phyloP scores from a whole-genome alignment of 2,329 filamentous ascomycete genomes.

The Beauveria pseudobassiana region DNA sequence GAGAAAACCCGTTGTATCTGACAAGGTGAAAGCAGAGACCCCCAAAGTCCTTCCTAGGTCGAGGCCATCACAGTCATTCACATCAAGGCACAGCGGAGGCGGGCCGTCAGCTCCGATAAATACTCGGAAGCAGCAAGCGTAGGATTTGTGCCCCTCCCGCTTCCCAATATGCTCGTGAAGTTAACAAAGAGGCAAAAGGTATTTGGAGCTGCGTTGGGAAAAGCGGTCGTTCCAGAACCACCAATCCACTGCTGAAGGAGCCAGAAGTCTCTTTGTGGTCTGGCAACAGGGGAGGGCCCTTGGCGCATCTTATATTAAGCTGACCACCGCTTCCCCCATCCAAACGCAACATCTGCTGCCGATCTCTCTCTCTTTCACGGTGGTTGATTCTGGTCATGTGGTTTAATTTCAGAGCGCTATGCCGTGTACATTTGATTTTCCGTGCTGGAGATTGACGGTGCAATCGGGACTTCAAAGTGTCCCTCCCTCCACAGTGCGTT shows the following conservation, averaged over 20 bases:
- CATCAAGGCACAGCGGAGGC: conserved; percentile 3
- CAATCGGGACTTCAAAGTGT: no score
- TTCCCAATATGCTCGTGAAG: background rate
- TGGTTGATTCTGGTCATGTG: no score
- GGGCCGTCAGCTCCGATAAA: conserved; percentile 3
- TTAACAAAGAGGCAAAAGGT: background rate
- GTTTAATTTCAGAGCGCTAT: no score
- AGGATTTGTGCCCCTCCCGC: background rate
- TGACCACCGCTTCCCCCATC: background rate
- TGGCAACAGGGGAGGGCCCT: no score
- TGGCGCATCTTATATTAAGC: background rate
- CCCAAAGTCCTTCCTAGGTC: no score
- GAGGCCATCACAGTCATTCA: background rate
- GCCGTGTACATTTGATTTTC: no score
- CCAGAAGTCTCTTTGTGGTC: background rate
- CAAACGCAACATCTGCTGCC: no score
- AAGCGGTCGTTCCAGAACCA: background rate
- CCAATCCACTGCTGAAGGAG: background rate
- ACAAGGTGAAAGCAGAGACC: background rate
- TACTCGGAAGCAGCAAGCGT: background rate
- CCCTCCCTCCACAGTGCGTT: no score
- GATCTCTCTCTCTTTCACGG: background rate
- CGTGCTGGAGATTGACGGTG: no score
- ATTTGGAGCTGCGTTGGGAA: background rate
- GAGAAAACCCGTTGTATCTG: background rate